These are phyloP conservation scores for Peronosclerospora sorghi DNA, from an alignment of 352 stramenopile species.

Conservation along the genomic window DNA sequence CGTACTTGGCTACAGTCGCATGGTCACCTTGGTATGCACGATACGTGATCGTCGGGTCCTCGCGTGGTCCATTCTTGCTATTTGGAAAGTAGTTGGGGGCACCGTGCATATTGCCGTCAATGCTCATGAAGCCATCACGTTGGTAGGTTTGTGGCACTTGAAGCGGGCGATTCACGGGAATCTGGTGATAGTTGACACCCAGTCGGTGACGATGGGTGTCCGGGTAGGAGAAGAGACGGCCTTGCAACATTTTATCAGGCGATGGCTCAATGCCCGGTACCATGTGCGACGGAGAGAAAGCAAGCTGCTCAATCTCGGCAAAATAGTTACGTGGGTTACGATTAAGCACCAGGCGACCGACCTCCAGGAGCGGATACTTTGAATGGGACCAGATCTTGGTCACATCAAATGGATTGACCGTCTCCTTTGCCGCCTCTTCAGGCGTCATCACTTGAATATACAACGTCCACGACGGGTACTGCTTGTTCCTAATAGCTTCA, in stretches of 20 bases:
- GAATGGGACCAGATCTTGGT: conserved; percentile 89
- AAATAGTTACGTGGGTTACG: conserved; percentile 86
- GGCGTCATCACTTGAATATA: conserved; percentile 89
- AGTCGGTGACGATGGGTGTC: conserved; percentile 83
- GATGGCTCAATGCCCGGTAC: conserved; percentile 82
- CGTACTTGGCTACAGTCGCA: conserved; percentile 29
- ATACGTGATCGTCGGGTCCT: conserved; percentile 16
- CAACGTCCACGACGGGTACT: conserved; percentile 82
- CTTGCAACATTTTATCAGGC: conserved; percentile 83
- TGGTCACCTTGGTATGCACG: conserved; percentile 17
- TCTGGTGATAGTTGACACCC: conserved; percentile 83
- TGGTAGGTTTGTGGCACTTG: conserved; percentile 54
- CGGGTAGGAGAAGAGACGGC: conserved; percentile 82
- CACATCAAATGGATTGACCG: conserved; percentile 88
- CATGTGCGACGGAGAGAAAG: conserved; percentile 80
- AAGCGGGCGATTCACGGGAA: conserved; percentile 82
- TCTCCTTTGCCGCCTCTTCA: conserved; percentile 39
- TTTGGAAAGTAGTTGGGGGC: conserved; percentile 78
- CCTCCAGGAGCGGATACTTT: conserved; percentile 74
- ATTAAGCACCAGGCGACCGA: conserved; percentile 78
- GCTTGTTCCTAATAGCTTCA: conserved; percentile 72
- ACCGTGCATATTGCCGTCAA: conserved; percentile 52
- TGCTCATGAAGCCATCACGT: conserved; percentile 50
- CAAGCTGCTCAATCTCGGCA: conserved; percentile 85
- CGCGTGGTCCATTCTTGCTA: conserved; percentile 30